Base-by-base conservation (phyloP, 148 eudicot species). In the Linanthus parryae region DNA sequence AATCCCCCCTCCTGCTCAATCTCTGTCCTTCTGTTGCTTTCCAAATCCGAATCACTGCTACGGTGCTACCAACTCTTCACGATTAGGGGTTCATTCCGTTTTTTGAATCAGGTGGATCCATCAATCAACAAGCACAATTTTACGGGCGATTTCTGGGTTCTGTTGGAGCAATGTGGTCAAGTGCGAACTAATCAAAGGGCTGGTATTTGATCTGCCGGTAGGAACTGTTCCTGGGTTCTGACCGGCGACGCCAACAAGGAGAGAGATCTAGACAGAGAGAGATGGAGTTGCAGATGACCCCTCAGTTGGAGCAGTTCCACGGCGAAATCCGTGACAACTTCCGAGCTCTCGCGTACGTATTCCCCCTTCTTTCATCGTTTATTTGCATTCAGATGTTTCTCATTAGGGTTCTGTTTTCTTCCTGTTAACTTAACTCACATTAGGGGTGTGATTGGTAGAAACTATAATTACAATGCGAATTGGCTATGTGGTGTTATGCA, bases 251-350 rank as follows among this genome's bases (percentile, higher is more conserved):
- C 2, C 15, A 21, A 39, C 1, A 18, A 7, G 56, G 25, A 48
- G 26, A 47, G 34, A 49, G 31, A 54, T 5, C 17, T 18, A 40
- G 35, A 23, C 54, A 20, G 53, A 58, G 42, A 69, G 74, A 76
- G 48, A 23, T 57, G 8, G 77, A 85, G 52, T 68, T 91, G 66
- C 83, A 81, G 31, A 81, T 87, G 99, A 75, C 59, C 55, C 85
- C 95, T 54, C 90, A 87, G 69, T 70, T 92, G 99, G 99, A 92
- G 76, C 99, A 88, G 95, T 87, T 88, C 90, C 77, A 84, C 49
- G 96, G 99, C 14, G 96, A 92, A 80, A 88, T 92, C 61, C 90
- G 82, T 27, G 99, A 92, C 65, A 82, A 78, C 52, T 82, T 84
- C 34, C 96, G 99, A 22, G 99, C 91, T 66, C 87, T 92, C 10